Evolutionary conservation across 2,329 filamentous ascomycete species (phyloP), one percentile per base, ranked within the genome.

Genomic region (Cladorrhinum sp.): DNA sequence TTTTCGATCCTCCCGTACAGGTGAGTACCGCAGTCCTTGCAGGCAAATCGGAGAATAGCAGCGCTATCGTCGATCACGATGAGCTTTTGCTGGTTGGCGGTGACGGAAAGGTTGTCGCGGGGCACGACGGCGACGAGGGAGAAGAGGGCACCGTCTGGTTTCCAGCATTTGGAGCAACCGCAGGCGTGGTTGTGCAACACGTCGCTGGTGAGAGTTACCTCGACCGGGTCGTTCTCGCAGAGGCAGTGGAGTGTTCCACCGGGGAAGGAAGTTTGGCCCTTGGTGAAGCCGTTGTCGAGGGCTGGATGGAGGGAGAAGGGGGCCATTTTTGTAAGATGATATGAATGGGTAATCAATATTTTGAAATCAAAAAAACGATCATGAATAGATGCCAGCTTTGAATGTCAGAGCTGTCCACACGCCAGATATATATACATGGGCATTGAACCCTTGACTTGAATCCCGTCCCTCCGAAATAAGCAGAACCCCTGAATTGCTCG

Each of bases 121-220:
- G 87, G 81, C 2, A 89, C 74, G 57, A 89, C 86, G 60, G 76
- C 86, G 52, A 90, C 79, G 66, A 89, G 69, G 62, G 83, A 83
- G 78, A 90, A 89, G 62, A 89, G 80, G 0, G 85, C 79, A 27
- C 84, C 84, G 1, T 73, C 60, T 4, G 87, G 87, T 73, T 89
- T 90, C 85, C 85, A 90, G 81, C 87, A 89, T 73, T 89, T 87
- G 58, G 85, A 88, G 75, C 87, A 89, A 64, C 86, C 86, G 74
- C 87, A 89, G 58, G 84, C 85, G 74, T 90, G 87, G 78, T 90
- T 89, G 78, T 89, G 85, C 1, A 79, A 76, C 59, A 90, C 82
- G 67, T 88, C 84, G 70, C 81, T 76, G 60, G 67, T 72, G 41
- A 89, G 77, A 0, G 78, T 79, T 22, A 89, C 78, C 68, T 85